Evolutionary conservation across 129 eudicot genomes (phyloP).

Genomic region (Heracleum sosnowskyi): DNA sequence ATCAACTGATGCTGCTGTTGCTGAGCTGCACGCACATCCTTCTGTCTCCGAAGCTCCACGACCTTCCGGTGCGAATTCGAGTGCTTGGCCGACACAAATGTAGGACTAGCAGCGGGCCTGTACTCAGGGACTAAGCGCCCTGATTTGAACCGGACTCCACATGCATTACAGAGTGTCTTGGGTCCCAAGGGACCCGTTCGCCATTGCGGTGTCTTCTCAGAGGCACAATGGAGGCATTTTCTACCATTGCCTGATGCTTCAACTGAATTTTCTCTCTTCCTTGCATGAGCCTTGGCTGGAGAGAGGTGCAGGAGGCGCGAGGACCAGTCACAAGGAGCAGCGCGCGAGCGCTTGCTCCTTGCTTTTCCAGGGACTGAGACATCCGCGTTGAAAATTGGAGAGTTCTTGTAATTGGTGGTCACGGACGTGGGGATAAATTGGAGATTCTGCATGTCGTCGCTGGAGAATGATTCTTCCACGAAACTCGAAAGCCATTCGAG

Average conservation of each 20-base stretch:
- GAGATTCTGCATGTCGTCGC: slow-evolving; percentile 56
- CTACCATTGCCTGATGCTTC: slow-evolving; percentile 46
- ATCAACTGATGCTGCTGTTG: slow-evolving; percentile 45
- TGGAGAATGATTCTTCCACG: slow-evolving; percentile 91
- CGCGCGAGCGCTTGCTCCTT: slow-evolving; percentile 95
- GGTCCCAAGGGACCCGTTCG: slow-evolving; percentile 96
- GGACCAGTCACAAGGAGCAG: slow-evolving; percentile 91
- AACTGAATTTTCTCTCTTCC: slow-evolving; percentile 18
- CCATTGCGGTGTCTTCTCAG: slow-evolving; percentile 99
- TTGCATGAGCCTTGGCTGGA: slow-evolving; percentile 1
- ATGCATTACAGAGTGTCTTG: slow-evolving; percentile 83
- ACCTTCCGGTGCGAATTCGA: slow-evolving; percentile 94
- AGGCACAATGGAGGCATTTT: slow-evolving; percentile 81
- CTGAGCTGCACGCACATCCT: slow-evolving; percentile 47
- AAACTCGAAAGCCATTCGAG: slow-evolving; percentile 93
- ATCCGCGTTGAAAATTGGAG: slow-evolving; percentile 50
- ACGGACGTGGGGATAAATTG: slow-evolving; percentile 37
- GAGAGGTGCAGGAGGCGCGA: slow-evolving; percentile 63
- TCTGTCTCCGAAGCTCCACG: slow-evolving; percentile 85
- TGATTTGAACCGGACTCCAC: slow-evolving; percentile 94
- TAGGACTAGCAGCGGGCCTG: slow-evolving; percentile 93
- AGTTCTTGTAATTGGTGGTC: slow-evolving; percentile 25
- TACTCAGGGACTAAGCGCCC: slow-evolving; percentile 94
- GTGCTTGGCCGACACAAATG: slow-evolving; percentile 71
- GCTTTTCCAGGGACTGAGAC: slow-evolving; percentile 78